Evolutionary conservation across 1,284 basidiomycete species (phyloP), one percentile per base, ranked within the genome.

Genomic region (Hypsizygus ulmarius): DNA sequence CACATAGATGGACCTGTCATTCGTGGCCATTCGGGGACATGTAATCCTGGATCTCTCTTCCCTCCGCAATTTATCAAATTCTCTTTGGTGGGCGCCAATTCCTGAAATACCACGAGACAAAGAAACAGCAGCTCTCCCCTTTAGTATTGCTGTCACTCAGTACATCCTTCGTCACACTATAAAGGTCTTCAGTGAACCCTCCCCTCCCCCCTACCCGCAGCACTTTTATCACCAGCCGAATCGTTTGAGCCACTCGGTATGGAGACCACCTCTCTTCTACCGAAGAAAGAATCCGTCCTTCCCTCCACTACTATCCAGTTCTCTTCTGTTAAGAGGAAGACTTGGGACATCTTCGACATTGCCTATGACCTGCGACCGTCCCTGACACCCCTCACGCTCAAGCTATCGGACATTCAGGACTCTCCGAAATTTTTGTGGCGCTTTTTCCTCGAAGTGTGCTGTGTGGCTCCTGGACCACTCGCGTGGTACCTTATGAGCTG

Each of bases 331-430:
- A 52, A 49, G 18, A 58, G 52, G 18, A 39, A 59, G 9, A 52
- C 55, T 9, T 59, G 60, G 59, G 64, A 64, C 1, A 64, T 64
- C 27, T 68, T 66, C 46, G 51, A 59, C n/a, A 50, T 68, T 39
- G 65, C 62, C 6, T 67, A 64, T 39, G 63, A 63, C 6, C 39
- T 42, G 1, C 49, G 25, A 14, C 57, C 3, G 39, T 29, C 45
- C 16, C 19, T 7, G n/a, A 15, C 25, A 32, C 29, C 19, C 49
- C 39, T 48, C 43, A 33, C 37, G 4, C 30, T 43, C 27, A 39
- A 39, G 25, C 18, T 27, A 11, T 2, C 18, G 29, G 34, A 29
- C 19, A 27, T 37, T 25, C 16, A 16, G 5, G 15, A 3, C 12
- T 45, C 43, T n/a, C 27, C 10, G 9, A 11, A 25, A 14, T 37